Percentiles rank a stretch among this genome's conserved stretches.
Conservation (phyloP, 805 yeast species). For the Saturnispora diversa region DNA sequence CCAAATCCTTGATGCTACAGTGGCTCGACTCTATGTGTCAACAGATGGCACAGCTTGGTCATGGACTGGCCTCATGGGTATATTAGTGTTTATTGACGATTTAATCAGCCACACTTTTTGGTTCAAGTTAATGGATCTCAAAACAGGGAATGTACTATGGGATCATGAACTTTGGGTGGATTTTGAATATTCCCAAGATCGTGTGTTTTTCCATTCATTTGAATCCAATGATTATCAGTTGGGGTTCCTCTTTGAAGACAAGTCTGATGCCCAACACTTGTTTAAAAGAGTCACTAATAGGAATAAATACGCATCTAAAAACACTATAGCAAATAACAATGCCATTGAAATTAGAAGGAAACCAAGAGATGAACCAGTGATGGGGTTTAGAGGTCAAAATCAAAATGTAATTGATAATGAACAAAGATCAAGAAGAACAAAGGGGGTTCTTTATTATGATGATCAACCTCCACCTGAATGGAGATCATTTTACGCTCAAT, state of each 20-base stretch:
- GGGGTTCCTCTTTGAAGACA: constrained; percentile 85
- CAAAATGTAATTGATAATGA: constrained; percentile 29
- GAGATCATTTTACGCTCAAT: constrained; percentile 63
- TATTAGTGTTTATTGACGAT: constrained; percentile 81
- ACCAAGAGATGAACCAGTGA: constrained; percentile 30
- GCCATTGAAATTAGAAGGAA: constrained; percentile 72
- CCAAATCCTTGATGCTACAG: constrained; percentile 82
- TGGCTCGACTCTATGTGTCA: constrained; percentile 79
- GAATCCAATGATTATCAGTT: constrained; percentile 85
- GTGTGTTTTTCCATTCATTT: constrained; percentile 90
- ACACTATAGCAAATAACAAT: constrained; percentile 76
- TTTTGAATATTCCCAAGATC: constrained; percentile 86
- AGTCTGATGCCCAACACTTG: constrained; percentile 80
- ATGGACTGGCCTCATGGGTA: constrained; percentile 85
- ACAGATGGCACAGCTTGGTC: constrained; percentile 79
- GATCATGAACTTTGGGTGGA: constrained; percentile 90
- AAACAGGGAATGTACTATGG: constrained; percentile 81
- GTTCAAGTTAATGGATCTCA: constrained; percentile 72
- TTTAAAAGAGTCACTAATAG: constrained; percentile 65
- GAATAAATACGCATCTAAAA: constrained; percentile 79
- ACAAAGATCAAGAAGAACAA: constrained; percentile 47
- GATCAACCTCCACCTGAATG: constrained; percentile 79
- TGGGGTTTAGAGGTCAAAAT: constrained; percentile 62
- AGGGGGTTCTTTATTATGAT: constrained; percentile 63
- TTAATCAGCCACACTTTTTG: constrained; percentile 91